Conservation (phyloP, 2,329 filamentous ascomycete genomes). For the Beauveria brongniartii region DNA sequence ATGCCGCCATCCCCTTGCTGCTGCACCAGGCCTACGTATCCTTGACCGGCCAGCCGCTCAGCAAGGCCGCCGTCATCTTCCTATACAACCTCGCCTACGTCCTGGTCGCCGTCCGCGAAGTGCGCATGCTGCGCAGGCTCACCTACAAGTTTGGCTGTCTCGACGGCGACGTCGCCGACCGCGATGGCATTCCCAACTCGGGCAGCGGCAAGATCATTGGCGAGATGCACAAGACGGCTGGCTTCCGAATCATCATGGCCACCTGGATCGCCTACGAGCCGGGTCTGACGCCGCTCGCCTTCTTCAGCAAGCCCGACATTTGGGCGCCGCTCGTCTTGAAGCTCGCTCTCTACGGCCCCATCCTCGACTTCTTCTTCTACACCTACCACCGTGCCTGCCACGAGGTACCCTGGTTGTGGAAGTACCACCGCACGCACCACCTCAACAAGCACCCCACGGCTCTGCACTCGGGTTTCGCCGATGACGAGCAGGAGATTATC, state of each 20-base stretch:
- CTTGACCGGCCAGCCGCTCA: slow-evolving; percentile 12
- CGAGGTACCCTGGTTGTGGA: slow-evolving; percentile 30
- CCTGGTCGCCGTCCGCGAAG: slow-evolving; percentile 21
- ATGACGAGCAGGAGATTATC: slow-evolving; percentile 34
- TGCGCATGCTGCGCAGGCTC: slow-evolving; percentile 22
- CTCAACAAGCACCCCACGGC: slow-evolving; percentile 35
- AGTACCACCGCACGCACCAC: slow-evolving; percentile 34
- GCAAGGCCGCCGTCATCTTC: slow-evolving; percentile 9
- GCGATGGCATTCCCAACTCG: slow-evolving; percentile 28
- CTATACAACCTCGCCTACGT: slow-evolving; percentile 25
- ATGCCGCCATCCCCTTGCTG: slow-evolving; percentile 20
- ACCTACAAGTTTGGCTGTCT: slow-evolving; percentile 24
- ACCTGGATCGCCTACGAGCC: slow-evolving; percentile 19
- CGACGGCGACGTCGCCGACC: slow-evolving; percentile 22
- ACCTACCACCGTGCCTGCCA: slow-evolving; percentile 35
- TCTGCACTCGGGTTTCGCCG: slow-evolving; percentile 33
- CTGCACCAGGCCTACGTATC: slow-evolving; percentile 16
- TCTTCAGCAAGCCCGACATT: slow-evolving; percentile 8
- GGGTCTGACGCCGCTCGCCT: slow-evolving; percentile 5
- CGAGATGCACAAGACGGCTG: slow-evolving; percentile 20
- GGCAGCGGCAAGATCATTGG: slow-evolving; percentile 18
- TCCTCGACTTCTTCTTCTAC: slow-evolving; percentile 36
- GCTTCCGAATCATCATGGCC: slow-evolving; percentile 17
- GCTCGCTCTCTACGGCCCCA: slow-evolving; percentile 26
- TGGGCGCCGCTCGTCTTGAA: slow-evolving; percentile 24